Base-by-base conservation (phyloP, 352 stramenopile species). In the Phytopythium kandeliae region DNA sequence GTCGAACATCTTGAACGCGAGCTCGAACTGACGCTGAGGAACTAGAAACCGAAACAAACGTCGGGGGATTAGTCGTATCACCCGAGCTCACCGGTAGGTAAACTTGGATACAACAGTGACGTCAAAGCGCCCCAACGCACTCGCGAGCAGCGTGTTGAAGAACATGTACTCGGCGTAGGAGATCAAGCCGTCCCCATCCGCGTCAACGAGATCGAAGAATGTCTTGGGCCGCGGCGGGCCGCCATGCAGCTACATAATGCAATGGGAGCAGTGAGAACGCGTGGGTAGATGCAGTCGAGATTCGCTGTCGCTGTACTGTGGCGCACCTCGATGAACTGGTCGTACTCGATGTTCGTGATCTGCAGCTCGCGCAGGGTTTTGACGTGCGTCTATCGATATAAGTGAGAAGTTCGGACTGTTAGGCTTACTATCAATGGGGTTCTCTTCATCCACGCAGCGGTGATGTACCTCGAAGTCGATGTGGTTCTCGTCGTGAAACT, bases 1-100 rank as follows among this genome's bases (percentile, higher is more conserved):
- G 60, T 96, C 86, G 53, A 96, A 92, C 82, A 94, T 92, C 62
- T 92, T 90, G 60, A 96, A 95, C n/a, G 82, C 82, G 38, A 94
- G 65, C 48, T 93, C 80, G 41, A 95, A 91, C 44, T 96, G 84
- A 8, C 75, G 82, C 59, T 89, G 76, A 0, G 82, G 81, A 67
- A 95, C 82, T 92, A 38, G 24, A 44, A 19, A 22, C 33, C 1
- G 2, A 45, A 58, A 34, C 8, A 34, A 33, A n/a, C n/a, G n/a
- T n/a, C n/a, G n/a, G n/a, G n/a, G n/a, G n/a, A n/a, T n/a, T n/a
- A n/a, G n/a, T n/a, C n/a, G n/a, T n/a, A n/a, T n/a, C n/a, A n/a
- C n/a, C n/a, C n/a, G n/a, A n/a, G n/a, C n/a, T n/a, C n/a, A n/a
- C n/a, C n/a, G n/a, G n/a, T n/a, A n/a, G n/a, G n/a, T n/a, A n/a